Evolutionary conservation across 2,329 filamentous ascomycete genomes (phyloP), one percentile per base, ranked within the genome.

Genomic region (Blastomyces emzantsi): DNA sequence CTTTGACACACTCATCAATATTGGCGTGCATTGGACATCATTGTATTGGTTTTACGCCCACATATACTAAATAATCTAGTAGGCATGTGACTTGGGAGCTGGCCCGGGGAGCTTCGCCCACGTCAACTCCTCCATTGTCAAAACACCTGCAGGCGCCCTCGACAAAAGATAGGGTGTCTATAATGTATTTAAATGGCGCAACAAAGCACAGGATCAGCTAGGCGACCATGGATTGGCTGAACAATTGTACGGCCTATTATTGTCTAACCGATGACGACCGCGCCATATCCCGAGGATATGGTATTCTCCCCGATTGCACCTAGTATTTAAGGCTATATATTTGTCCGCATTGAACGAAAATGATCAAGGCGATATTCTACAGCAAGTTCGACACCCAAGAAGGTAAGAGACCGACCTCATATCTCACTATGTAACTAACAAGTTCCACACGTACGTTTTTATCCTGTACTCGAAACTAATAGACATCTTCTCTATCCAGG

Each of bases 281-380:
- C n/a, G 19, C 19, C 17, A 28, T 17, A 39, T 45, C 39, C 11
- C 56, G 17, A 59, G 41, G 28, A 57, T 57, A 36, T 25, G 56
- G n/a, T 45, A 45, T 17, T 43, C 11, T 30, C 39, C 3, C 41
- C 2, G 7, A 22, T 9, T 13, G 13, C 41, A 33, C 30, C 25
- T 17, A 30, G 11, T 7, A 39, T 39, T 39, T 13, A 39, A 33
- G 25, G 57, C 41, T 45, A 33, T 39, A 39, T 13, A 39, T 49
- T 33, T 36, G 43, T 22, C 45, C 28, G 2, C 28, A n/a, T 63
- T 41, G 58, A 60, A 60, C 64, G 69, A 77, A 70, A 69, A 85
- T 85, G 76, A 86, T 88, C 69, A 83, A 85, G 70, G 82, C 84
- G 57, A 84, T 87, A 65, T 87, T 88, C 75, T 87, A 86, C 73